Conservation (phyloP, 2,329 filamentous ascomycete species). For the Fusarium nygamai region DNA sequence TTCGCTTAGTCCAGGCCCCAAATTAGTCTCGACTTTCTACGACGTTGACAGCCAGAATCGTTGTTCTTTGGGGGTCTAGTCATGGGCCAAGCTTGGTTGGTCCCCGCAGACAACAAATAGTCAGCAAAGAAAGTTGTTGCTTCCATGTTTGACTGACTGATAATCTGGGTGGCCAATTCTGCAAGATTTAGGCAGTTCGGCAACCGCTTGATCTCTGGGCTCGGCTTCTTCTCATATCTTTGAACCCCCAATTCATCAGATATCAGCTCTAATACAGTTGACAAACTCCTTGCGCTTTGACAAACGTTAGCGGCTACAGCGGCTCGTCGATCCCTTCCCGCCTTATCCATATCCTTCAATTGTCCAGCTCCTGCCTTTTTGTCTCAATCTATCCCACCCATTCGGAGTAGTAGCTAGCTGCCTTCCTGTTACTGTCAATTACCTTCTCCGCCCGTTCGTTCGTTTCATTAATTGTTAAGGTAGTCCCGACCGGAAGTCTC, state of each 20-base stretch:
- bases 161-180: background rate
- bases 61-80: background rate
- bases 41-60: background rate
- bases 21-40: background rate
- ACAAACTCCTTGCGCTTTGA: slow-evolving; percentile 5
- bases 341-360: slow-evolving; percentile 7
- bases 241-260: background rate
- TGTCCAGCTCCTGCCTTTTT: background rate
- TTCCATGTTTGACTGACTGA: slow-evolving; percentile 7
- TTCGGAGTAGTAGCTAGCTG: background rate
- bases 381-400: slow-evolving; percentile 10
- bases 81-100: slow-evolving; percentile 26
- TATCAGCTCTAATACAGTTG: background rate
- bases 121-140: background rate
- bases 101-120: slow-evolving; percentile 5
- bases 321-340: slow-evolving; percentile 32
- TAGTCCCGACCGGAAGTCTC: slow-evolving; percentile 27
- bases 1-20: background rate
- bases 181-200: slow-evolving; percentile 1
- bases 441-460: background rate
- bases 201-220: background rate
- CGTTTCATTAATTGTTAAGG: slow-evolving; percentile 3
- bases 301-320: slow-evolving; percentile 20
- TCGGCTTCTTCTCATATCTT: background rate
- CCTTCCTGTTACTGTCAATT: background rate